Percentiles rank a stretch among this genome's conserved stretches.
Conservation (phyloP, 306 rosid species). For the Prinsepia uniflora region DNA sequence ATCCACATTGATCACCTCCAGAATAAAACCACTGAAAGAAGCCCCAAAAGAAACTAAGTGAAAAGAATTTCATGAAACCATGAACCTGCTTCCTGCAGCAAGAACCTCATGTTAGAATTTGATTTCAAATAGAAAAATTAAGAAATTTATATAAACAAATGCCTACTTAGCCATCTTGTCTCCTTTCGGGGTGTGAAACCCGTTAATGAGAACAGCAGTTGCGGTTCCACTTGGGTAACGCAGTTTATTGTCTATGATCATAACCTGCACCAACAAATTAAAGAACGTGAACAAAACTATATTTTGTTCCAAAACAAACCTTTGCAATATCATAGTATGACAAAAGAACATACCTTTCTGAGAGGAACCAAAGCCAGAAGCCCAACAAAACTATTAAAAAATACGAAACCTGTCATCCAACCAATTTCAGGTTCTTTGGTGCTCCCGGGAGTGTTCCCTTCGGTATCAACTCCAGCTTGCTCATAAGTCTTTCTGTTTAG, state of each 20-base stretch:
- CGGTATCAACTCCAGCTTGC: constrained; percentile 78
- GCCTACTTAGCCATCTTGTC: constrained; percentile 78
- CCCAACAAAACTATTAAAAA: constrained; percentile 87
- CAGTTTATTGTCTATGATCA: constrained; percentile 89
- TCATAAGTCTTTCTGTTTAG: constrained; percentile 69
- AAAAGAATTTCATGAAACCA: constrained; percentile 71
- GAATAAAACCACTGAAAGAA: constrained; percentile 91
- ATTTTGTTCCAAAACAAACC: neutral
- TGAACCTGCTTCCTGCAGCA: constrained; percentile 78
- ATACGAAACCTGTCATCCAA: constrained; percentile 93
- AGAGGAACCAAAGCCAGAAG: constrained; percentile 90
- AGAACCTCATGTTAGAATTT: constrained; percentile 19
- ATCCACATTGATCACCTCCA: constrained; percentile 82
- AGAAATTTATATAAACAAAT: neutral
- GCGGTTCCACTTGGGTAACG: constrained; percentile 98
- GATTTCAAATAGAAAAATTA: neutral
- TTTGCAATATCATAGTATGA: neutral
- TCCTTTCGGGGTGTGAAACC: constrained; percentile 90
- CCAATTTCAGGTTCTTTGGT: constrained; percentile 84
- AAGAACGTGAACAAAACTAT: constrained; percentile 16
- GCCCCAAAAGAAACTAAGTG: constrained; percentile 82
- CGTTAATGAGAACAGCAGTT: constrained; percentile 95
- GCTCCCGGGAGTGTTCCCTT: constrained; percentile 73
- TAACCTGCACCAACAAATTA: constrained; percentile 55
- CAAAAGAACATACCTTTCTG: constrained; percentile 58